Base-by-base conservation (phyloP, 2,329 filamentous ascomycete genomes). In the Ophiostoma perfectum region DNA sequence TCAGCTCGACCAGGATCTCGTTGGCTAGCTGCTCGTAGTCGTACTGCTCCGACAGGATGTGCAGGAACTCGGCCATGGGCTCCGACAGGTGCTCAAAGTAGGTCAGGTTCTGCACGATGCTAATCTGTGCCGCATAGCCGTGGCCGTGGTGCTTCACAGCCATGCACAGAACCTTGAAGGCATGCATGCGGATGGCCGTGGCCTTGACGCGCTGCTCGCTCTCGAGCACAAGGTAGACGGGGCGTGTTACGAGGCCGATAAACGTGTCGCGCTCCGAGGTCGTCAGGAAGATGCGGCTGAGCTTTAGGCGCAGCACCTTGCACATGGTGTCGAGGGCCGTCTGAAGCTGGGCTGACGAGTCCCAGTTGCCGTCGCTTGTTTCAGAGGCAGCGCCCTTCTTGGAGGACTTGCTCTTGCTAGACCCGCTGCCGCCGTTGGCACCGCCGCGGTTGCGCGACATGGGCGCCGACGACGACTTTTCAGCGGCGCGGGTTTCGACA, bases 31-130 rank as follows among this genome's bases (percentile, higher is more conserved):
- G 95, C 16, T 93, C 91, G 76, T 98, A 96, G 79, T 99, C 95
- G 80, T 98, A 99, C 80, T 97, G 94, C 77, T 98, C 93, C 0
- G 93, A 90, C 39, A 99, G 83, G 75, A 98, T 99, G 74, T 98
- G 92, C 4, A 99, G 81, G 74, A 99, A 97, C 77, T 99, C 96
- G 44, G 95, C 95, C 95, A 99, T 99, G 1, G 95, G 95, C 76
- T 99, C 95, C 0, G 95, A 94, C n/a, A 99, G 81, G 78, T 99
- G 95, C 79, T 99, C 95, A 75, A 98, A 99, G 77, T 99, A 99
- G 5, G 95, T 97, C 73, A 99, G 81, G 76, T 95, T 98, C 78
- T 99, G 95, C 67, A 98, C 93, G 75, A 99, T 96, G 63, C 93
- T 96, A 64, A 96, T 98, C 83, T 99, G 95, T 1, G 95, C 95